Evolutionary conservation across 164 flowering plant species (phyloP).

Genomic region (Dillenia turbinata): DNA sequence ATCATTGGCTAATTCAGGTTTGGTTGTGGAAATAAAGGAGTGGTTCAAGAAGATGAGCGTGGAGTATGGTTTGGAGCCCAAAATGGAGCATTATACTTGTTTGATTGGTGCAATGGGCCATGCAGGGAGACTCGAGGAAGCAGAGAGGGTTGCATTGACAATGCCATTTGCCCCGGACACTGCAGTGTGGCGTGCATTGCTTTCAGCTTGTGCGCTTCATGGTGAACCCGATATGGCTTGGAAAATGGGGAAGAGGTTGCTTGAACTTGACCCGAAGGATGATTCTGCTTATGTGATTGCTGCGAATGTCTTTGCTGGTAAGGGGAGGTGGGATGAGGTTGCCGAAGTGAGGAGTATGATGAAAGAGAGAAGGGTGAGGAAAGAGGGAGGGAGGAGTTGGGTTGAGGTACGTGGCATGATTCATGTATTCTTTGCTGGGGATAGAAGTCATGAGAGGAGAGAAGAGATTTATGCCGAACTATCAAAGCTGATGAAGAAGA

Average conservation of each 20-base stretch:
- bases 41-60: slow-evolving; percentile 49
- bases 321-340: slow-evolving; percentile 49
- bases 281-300: slow-evolving; percentile 68
- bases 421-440: slow-evolving; percentile 65
- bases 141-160: slow-evolving; percentile 40
- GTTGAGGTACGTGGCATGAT: slow-evolving; percentile 47
- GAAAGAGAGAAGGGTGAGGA: slow-evolving; percentile 45
- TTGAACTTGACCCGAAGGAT: slow-evolving; percentile 41
- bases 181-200: slow-evolving; percentile 57
- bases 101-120: slow-evolving; percentile 57
- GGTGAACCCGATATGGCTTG: slow-evolving; percentile 34
- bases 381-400: slow-evolving; percentile 68
- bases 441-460: slow-evolving; percentile 32
- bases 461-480: slow-evolving; percentile 46
- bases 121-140: slow-evolving; percentile 51
- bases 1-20: slow-evolving; percentile 47
- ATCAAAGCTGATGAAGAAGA: slow-evolving; percentile 44
- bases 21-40: slow-evolving; percentile 26
- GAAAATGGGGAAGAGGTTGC: slow-evolving; percentile 26
- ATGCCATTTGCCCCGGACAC: slow-evolving; percentile 73
- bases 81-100: slow-evolving; percentile 68
- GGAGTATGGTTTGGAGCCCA: slow-evolving; percentile 44
- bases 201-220: slow-evolving; percentile 40
- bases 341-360: slow-evolving; percentile 55
- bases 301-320: slow-evolving; percentile 42